Percentiles rank a stretch among this genome's conserved stretches.
These are phyloP conservation scores for Microdochium nivale DNA, from an alignment of 2,329 filamentous ascomycete genomes.

Conservation along the genomic window DNA sequence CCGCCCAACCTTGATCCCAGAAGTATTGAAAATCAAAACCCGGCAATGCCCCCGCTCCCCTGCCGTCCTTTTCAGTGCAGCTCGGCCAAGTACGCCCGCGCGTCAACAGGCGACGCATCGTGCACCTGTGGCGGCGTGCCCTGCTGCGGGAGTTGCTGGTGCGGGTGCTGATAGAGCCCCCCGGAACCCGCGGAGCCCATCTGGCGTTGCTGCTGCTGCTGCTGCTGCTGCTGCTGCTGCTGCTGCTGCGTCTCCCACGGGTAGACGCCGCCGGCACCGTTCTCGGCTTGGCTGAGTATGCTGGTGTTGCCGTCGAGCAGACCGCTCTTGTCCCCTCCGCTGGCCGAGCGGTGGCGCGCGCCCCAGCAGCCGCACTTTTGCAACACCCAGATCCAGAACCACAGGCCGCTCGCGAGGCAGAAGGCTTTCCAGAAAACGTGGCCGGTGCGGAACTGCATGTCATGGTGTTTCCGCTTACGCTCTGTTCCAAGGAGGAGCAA, in stretches of 20 bases:
- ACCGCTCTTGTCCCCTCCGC: not conserved
- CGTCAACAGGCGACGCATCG: not conserved
- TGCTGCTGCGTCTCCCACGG: not conserved
- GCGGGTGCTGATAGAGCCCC: not conserved
- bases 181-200: not conserved
- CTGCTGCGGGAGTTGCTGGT: not conserved
- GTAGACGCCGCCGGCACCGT: not conserved
- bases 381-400: conserved; percentile 8
- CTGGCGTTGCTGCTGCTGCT: not conserved
- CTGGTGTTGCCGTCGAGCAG: not conserved
- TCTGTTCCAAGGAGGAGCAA: conserved; percentile 1
- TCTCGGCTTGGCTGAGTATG: not conserved
- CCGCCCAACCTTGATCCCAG: not conserved
- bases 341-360: not conserved
- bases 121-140: not conserved
- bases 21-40: not conserved
- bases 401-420: conserved; percentile 6
- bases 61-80: not conserved
- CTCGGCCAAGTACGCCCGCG: not conserved
- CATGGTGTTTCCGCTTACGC: conserved; percentile 2
- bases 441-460: conserved; percentile 3
- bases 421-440: conserved; percentile 10
- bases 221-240: not conserved
- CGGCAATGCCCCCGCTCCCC: not conserved
- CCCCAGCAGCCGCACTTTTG: not conserved